Base-by-base conservation (phyloP, 2,329 filamentous ascomycete species). In the Phoma sp. region DNA sequence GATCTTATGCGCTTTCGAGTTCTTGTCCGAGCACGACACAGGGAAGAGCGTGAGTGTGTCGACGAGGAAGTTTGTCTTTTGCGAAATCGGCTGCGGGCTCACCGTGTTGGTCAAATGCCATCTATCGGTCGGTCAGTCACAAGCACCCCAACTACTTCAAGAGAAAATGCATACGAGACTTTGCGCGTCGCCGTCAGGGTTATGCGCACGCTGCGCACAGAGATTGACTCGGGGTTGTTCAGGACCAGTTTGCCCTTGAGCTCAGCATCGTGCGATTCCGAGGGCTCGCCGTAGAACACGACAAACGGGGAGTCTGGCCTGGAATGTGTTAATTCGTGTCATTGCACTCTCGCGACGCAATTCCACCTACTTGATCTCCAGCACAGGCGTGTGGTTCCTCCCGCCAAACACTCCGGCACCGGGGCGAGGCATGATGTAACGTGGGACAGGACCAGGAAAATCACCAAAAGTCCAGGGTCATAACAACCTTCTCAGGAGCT, bases 281-380 rank as follows among this genome's bases (percentile, higher is more conserved):
- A 76, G 50, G 78, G 73, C 60, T 76, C 73, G 64, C 80, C 80
- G 59, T 80, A 74, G 68, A 81, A 80, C 57, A 81, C 79, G 23
- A 81, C 76, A 62, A 81, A 81, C 17, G 77, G 75, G 26, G 74
- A 76, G 54, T 79, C 75, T 29, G 79, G 79, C 53, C 76, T 78
- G 52, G n/a, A n/a, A n/a, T n/a, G n/a, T n/a, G n/a, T n/a, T n/a
- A n/a, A n/a, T n/a, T n/a, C n/a, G n/a, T n/a, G n/a, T n/a, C n/a
- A n/a, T n/a, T n/a, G n/a, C n/a, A n/a, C n/a, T n/a, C n/a, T n/a
- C n/a, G n/a, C n/a, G n/a, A n/a, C 23, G 30, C 46, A 47, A 20
- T 52, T 21, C 28, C 28, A 64, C 73, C 43, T 72, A 77, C 75
- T 77, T 73, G 60, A 81, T 80, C 63, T 81, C 79, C 49, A 76